Base-by-base conservation (phyloP, 1,284 basidiomycete species). In the Exobasidium rhododendri region DNA sequence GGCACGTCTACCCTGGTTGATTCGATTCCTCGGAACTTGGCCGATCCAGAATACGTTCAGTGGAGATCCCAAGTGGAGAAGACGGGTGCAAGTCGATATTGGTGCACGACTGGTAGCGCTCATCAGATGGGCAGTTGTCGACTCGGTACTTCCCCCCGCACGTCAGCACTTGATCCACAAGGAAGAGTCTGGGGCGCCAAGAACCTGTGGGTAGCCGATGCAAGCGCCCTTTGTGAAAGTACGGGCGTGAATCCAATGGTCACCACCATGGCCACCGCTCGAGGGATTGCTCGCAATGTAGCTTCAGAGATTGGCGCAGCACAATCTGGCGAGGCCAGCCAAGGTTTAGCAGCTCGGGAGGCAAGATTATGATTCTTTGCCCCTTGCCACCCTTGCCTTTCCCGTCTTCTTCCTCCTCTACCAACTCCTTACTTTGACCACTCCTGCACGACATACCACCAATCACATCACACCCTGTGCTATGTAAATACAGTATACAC, bases 201-300 rank as follows among this genome's bases (percentile, higher is more conserved):
- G 31, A 75, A 78, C 17, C 74, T 83, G n/a, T 83, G 81, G 71
- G 75, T 82, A 26, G 82, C 82, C 5, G 83, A 83, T 56, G 82
- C 82, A 26, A 78, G 75, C 35, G 70, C 78, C 43, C 74, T 83
- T 61, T 81, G 81, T 7, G 80, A 79, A 51, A 79, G 81, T 3
- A 77, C 77, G 2, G 83, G 82, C 30, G 83, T 83, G 59, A 83
- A 83, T 66, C 83, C 83, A 0, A 82, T 83, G 82, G 75, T 83
- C 54, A 81, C 82, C 5, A 77, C 74, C 45, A 76, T 78, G 75
- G 75, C 70, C 14, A 68, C 67, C 13, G 67, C 75, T 1, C 66
- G 74, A 20, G 70, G 70, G 43, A 67, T 78, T 28, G 69, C 76
- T 3, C 61, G 77, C 31, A 77, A 78, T 52, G 66, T 79, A n/a